These are phyloP conservation scores for Phaffia rhodozyma DNA, from an alignment of 1,284 basidiomycete species.

Conservation along the genomic window DNA sequence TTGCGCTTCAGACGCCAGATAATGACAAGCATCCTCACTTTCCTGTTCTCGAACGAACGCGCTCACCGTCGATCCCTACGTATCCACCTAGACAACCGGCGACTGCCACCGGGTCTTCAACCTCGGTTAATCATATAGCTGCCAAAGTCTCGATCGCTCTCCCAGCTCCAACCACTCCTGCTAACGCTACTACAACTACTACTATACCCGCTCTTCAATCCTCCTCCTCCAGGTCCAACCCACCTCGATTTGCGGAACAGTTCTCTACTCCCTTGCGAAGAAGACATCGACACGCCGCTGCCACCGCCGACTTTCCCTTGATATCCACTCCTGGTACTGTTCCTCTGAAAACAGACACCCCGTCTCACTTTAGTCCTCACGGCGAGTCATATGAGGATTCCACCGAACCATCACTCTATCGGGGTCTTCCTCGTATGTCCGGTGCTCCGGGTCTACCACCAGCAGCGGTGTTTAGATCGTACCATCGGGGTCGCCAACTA, in stretches of 20 bases:
- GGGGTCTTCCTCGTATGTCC: constrained; percentile 8
- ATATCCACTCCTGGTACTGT: not conserved
- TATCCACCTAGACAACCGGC: too few species aligned
- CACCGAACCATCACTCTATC: not conserved
- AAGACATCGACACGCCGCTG: not conserved
- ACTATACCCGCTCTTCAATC: not conserved
- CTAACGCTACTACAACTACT: not conserved
- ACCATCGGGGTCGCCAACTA: constrained; percentile 10
- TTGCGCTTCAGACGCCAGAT: too few species aligned
- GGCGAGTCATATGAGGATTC: constrained; percentile 6
- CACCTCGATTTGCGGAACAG: constrained; percentile 15
- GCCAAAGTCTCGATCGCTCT: not conserved
- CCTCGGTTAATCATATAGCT: too few species aligned
- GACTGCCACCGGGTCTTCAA: too few species aligned
- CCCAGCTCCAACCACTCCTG: not conserved
- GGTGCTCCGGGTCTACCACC: not conserved
- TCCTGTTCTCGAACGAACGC: too few species aligned
- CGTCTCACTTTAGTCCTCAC: not conserved
- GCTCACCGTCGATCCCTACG: too few species aligned
- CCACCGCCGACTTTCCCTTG: not conserved
- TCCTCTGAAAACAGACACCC: not conserved
- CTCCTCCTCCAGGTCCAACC: not conserved
- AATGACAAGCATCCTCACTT: too few species aligned
- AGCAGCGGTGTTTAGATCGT: constrained; percentile 4
- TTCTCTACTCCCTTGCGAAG: constrained; percentile 12